Conservation (phyloP, 2,329 filamentous ascomycete genomes). For the Paraconiothyrium brasiliense region DNA sequence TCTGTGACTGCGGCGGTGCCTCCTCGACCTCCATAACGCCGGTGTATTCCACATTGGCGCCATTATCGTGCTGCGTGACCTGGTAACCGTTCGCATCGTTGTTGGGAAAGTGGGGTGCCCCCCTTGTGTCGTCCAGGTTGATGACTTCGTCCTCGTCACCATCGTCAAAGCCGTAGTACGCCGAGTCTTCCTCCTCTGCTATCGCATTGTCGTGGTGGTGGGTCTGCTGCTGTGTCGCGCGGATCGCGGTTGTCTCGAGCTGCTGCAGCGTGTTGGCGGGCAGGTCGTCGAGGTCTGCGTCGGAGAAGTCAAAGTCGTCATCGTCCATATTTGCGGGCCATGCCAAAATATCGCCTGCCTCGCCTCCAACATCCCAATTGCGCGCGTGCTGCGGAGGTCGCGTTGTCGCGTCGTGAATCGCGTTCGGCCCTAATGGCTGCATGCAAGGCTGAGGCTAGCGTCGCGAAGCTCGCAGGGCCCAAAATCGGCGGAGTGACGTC, state of each 20-base stretch:
- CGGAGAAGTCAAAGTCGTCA: conserved; percentile 57
- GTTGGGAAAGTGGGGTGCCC: conserved; percentile 14
- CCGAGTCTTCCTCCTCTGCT: conserved; percentile 31
- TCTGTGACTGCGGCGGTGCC: conserved; percentile 37
- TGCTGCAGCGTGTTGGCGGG: conserved; percentile 56
- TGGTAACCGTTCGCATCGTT: conserved; percentile 11
- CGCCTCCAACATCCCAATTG: conserved; percentile 15
- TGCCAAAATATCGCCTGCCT: conserved; percentile 22
- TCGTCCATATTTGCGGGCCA: conserved; percentile 43
- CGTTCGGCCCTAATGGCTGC: neutral
- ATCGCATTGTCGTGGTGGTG: conserved; percentile 20
- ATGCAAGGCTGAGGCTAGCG: conserved; percentile 13
- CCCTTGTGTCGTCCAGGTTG: conserved; percentile 52
- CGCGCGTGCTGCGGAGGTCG: neutral
- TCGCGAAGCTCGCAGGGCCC: neutral
- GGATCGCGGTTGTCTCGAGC: conserved; percentile 56
- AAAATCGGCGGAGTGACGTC: conserved; percentile 13
- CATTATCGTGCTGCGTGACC: conserved; percentile 4
- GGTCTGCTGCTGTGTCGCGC: conserved; percentile 50
- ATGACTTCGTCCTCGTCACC: conserved; percentile 51
- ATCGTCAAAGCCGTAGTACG: conserved; percentile 56
- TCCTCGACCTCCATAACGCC: conserved; percentile 33
- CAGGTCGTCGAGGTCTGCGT: conserved; percentile 57
- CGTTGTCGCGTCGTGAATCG: conserved; percentile 9
- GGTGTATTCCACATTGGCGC: neutral